Conservation (phyloP, 2,329 filamentous ascomycete genomes). For the Monosporascus sp. region DNA sequence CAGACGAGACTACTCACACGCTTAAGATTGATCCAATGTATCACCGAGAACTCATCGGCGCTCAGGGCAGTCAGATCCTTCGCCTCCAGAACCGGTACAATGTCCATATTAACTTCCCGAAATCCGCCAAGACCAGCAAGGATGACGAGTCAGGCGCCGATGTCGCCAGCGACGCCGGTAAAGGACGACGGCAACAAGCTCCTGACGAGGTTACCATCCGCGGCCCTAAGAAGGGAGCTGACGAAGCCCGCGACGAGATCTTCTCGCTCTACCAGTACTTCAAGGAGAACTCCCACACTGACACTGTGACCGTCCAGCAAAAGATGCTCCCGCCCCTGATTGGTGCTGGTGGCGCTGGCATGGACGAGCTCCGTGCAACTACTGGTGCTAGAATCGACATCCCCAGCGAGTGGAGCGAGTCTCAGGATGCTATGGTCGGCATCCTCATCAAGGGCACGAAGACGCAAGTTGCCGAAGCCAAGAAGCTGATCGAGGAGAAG, state of each 20-base stretch:
- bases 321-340: constrained; percentile 92
- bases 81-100: constrained; percentile 87
- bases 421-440: constrained; percentile 65
- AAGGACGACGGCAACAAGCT: constrained; percentile 64
- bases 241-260: constrained; percentile 87
- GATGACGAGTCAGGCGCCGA: constrained; percentile 70
- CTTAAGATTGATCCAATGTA: constrained; percentile 92
- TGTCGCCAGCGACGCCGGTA: constrained; percentile 61
- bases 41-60: constrained; percentile 88
- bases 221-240: constrained; percentile 87
- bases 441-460: constrained; percentile 92
- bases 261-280: constrained; percentile 83
- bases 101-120: constrained; percentile 92
- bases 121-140: constrained; percentile 53
- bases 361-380: constrained; percentile 80
- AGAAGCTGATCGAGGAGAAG: constrained; percentile 84
- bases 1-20: constrained; percentile 82
- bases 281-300: constrained; percentile 77
- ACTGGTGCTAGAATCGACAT: constrained; percentile 91
- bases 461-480: constrained; percentile 82
- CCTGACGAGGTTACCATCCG: constrained; percentile 86
- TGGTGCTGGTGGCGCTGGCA: constrained; percentile 80
- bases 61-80: constrained; percentile 82
- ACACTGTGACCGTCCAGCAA: constrained; percentile 78
- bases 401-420: constrained; percentile 70